phyloP scores from a whole-genome alignment of 2,329 filamentous ascomycete species.

The Ophiostoma australiae region DNA sequence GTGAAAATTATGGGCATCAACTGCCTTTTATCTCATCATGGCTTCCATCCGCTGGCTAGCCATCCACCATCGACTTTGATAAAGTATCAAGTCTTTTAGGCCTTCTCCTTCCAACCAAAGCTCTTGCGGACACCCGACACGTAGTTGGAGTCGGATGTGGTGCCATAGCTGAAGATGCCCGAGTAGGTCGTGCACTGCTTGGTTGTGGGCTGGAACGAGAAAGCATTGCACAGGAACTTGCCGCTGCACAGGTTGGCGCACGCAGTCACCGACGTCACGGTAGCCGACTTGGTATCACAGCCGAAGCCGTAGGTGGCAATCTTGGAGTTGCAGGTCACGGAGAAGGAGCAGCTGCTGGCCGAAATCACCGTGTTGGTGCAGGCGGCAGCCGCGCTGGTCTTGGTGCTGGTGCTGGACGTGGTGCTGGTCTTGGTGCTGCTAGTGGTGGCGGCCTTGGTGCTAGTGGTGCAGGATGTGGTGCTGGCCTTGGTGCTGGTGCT shows the following conservation, averaged over 20 bases:
- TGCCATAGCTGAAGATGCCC: not conserved
- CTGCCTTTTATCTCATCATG: not conserved
- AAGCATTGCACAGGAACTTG: slow-evolving; percentile 21
- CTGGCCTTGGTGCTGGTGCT: slow-evolving; percentile 7
- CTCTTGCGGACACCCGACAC: slow-evolving; percentile 11
- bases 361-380: slow-evolving; percentile 17
- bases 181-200: slow-evolving; percentile 19
- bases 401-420: not conserved
- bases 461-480: no score
- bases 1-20: not conserved
- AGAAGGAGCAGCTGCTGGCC: slow-evolving; percentile 8
- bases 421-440: no score
- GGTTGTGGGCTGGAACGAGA: slow-evolving; percentile 7
- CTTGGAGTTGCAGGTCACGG: slow-evolving; percentile 17
- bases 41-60: not conserved
- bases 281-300: not conserved
- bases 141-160: slow-evolving; percentile 6
- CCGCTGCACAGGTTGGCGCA: slow-evolving; percentile 13
- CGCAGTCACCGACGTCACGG: not conserved
- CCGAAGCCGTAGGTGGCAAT: not conserved
- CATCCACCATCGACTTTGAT: not conserved
- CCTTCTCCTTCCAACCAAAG: not conserved
- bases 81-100: not conserved
- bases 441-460: no score
- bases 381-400: not conserved